Conservation (phyloP, 2,329 filamentous ascomycete genomes). For the Parastagonospora avenae region DNA sequence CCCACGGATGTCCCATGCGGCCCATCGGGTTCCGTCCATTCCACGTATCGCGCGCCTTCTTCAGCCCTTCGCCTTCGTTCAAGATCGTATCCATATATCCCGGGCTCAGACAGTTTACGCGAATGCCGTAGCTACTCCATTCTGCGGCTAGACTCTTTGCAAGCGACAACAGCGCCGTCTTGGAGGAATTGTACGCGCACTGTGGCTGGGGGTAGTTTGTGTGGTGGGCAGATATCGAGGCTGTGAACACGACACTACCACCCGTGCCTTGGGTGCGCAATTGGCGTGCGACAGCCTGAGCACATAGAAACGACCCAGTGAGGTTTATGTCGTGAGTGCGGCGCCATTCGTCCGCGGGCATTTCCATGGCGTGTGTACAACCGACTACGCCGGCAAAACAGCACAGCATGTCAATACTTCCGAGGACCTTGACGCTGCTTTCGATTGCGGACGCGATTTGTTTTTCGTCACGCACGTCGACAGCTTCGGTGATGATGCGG, state of each 20-base stretch:
- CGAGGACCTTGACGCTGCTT: conserved; percentile 51
- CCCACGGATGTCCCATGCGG: conserved; percentile 67
- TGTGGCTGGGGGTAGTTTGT: conserved; percentile 78
- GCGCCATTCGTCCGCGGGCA: conserved; percentile 64
- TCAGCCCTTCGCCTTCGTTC: conserved; percentile 68
- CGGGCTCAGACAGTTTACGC: conserved; percentile 72
- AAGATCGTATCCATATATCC: conserved; percentile 80
- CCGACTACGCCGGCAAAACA: conserved; percentile 73
- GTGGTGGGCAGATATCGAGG: conserved; percentile 69
- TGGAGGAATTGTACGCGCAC: conserved; percentile 72
- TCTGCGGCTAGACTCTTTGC: conserved; percentile 72
- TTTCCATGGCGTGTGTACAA: conserved; percentile 65
- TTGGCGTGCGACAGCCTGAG: conserved; percentile 64
- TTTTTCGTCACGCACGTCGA: conserved; percentile 64
- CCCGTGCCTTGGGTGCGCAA: conserved; percentile 50
- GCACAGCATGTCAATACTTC: conserved; percentile 61
- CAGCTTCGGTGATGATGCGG: conserved; percentile 56
- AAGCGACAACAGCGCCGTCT: conserved; percentile 68
- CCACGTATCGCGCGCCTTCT: conserved; percentile 62
- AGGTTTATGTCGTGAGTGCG: conserved; percentile 73
- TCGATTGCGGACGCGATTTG: conserved; percentile 50
- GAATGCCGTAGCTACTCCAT: conserved; percentile 73
- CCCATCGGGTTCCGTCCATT: conserved; percentile 65
- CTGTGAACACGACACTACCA: conserved; percentile 69
- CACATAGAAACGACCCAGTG: conserved; percentile 71